Evolutionary conservation across 208 protist species (phyloP).

Genomic region (Wallacemonas sp.): DNA sequence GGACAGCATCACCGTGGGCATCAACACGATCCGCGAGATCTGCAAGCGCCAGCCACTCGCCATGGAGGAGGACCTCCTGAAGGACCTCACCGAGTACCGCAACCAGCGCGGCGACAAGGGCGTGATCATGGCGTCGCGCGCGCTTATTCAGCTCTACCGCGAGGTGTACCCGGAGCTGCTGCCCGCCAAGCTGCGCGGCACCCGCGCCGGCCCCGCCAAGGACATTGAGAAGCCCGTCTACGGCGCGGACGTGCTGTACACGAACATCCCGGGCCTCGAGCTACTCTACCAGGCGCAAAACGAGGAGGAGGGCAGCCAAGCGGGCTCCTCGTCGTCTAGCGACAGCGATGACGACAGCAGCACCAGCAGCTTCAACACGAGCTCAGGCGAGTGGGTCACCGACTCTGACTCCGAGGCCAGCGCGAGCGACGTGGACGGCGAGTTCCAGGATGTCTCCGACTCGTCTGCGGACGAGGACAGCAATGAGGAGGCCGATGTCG

Average conservation of each 20-base stretch:
- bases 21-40: conserved; percentile 97
- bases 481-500: conserved; percentile 38
- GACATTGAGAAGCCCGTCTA: conserved; percentile 56
- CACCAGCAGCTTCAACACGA: conserved; percentile 30
- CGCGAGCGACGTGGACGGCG: conserved; percentile 71
- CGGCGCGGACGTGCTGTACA: conserved; percentile 70
- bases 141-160: conserved; percentile 95
- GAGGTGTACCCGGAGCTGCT: conserved; percentile 95
- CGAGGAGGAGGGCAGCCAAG: conserved; percentile 15
- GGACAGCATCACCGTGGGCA: conserved; percentile 95
- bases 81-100: conserved; percentile 95
- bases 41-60: conserved; percentile 94
- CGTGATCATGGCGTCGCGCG: conserved; percentile 95
- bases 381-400: conserved; percentile 72
- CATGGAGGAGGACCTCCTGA: conserved; percentile 93
- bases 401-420: conserved; percentile 72
- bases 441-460: conserved; percentile 67
- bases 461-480: conserved; percentile 39
- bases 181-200: conserved; percentile 91
- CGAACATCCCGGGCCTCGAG: conserved; percentile 86
- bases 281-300: conserved; percentile 65
- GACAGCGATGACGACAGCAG: conserved; percentile 26
- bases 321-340: conserved; percentile 1
- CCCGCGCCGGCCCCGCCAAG: conserved; percentile 37
- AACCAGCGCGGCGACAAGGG: conserved; percentile 93